Percentiles rank a stretch among this genome's conserved stretches.
Evolutionary conservation across 2,329 filamentous ascomycete genomes (phyloP).

Genomic region (Fusarium nurragi): DNA sequence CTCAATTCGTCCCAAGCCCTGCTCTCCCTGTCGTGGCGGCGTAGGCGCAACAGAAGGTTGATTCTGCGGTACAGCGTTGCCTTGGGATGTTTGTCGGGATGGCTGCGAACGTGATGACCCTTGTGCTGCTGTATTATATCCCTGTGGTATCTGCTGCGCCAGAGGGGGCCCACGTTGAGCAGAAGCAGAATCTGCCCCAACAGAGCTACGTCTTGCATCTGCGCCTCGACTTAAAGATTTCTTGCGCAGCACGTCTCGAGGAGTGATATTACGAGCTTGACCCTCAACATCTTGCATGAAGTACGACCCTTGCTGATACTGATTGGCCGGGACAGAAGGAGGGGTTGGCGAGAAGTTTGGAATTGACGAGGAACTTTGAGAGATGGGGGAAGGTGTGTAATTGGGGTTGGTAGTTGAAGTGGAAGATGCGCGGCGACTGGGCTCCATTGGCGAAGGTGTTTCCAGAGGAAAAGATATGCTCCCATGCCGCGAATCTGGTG

Average conservation of each 20-base stretch:
- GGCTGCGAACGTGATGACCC: constrained; percentile 24
- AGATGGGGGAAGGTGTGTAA: constrained; percentile 41
- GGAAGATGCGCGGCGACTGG: constrained; percentile 28
- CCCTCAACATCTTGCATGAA: constrained; percentile 33
- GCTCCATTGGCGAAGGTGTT: constrained; percentile 46
- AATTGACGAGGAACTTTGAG: constrained; percentile 29
- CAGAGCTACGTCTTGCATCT: constrained; percentile 36
- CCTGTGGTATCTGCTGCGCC: constrained; percentile 9
- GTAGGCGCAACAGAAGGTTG: constrained; percentile 7
- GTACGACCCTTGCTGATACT: constrained; percentile 34
- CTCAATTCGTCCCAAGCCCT: constrained; percentile 39
- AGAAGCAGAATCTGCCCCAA: constrained; percentile 28
- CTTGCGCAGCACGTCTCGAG: constrained; percentile 40
- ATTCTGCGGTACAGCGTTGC: constrained; percentile 6
- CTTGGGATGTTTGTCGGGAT: constrained; percentile 26
- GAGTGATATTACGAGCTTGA: constrained; percentile 34
- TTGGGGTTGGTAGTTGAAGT: constrained; percentile 32
- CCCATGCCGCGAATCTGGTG: constrained; percentile 42
- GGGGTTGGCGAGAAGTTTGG: constrained; percentile 31
- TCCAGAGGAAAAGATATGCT: constrained; percentile 42
- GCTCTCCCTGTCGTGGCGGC: constrained; percentile 28
- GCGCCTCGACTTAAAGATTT: constrained; percentile 34
- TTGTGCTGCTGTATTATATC: constrained; percentile 1
- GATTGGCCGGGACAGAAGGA: constrained; percentile 22
- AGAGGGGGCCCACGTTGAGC: constrained; percentile 25